Evolutionary conservation across 768 basidiomycete species (phyloP), one percentile per base, ranked within the genome.

Genomic region (Hericium erinaceus): DNA sequence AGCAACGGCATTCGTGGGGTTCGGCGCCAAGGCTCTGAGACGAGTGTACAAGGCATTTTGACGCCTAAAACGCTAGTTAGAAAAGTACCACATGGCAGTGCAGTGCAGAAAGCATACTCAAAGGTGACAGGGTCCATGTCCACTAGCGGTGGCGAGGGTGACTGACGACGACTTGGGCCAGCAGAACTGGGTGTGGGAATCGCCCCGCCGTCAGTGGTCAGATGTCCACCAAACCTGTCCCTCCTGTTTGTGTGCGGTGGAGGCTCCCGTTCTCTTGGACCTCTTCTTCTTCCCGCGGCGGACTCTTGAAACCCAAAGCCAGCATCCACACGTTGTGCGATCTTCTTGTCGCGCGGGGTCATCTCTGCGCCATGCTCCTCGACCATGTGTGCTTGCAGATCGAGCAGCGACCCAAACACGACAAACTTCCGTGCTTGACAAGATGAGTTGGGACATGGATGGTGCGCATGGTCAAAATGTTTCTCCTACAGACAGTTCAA

Each of bases 371-470:
- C 87, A 60, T 95, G 92, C 54, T 83, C 85, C 55, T 89, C 85
- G 10, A 98, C 85, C 73, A 87, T 85, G 68, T 99, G 97, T 0
- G 86, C 95, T 69, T 93, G 84, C 39, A 98, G 82, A 67, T 99
- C 97, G 11, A 99, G 74, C 13, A 82, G 77, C 3, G 87, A 86
- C 41, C 83, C 83, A 69, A 98, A 98, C 12, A 98, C 97, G 59
- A 98, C 89, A 61, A 99, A 99, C 72, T 97, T 98, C 64, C 82
- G 86, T 5, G 83, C 84, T 48, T 85, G 82, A 66, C 95, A 99
- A 40, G 75, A 68, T 0, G 82, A 61, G 57, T 92, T 84, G 2
- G 73, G 75, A 69, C 95, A 99, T 5, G 88, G 85, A 68, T 80
- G 80, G 69, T 99, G 95, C 2, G 75, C 82, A 28, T 74, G 75